Percentiles rank a stretch among this genome's conserved stretches.
These are phyloP conservation scores for Colletotrichum magnum DNA, from an alignment of 2,329 filamentous ascomycete species.

Conservation along the genomic window DNA sequence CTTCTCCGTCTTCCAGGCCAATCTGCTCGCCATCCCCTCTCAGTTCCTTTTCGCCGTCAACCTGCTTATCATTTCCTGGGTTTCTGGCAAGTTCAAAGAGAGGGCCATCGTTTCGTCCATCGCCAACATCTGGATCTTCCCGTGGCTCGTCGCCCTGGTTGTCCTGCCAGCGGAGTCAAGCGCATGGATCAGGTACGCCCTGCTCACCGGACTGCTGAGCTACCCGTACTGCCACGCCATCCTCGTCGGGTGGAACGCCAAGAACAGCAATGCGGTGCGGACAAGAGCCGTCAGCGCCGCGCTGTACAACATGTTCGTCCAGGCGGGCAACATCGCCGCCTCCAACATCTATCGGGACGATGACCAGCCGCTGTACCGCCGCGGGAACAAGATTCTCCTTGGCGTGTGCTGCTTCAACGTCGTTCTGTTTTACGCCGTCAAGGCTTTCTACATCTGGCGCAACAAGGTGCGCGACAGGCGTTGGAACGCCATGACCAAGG, in stretches of 20 bases:
- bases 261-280: conserved; percentile 64
- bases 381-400: conserved; percentile 65
- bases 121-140: conserved; percentile 65
- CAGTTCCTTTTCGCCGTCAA: conserved; percentile 62
- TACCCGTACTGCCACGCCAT: conserved; percentile 66
- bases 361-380: conserved; percentile 66
- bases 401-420: conserved; percentile 64
- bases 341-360: conserved; percentile 69
- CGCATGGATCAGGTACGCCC: conserved; percentile 59
- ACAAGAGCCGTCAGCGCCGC: conserved; percentile 63
- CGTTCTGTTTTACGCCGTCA: conserved; percentile 58
- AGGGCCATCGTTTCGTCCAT: conserved; percentile 60
- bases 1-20: conserved; percentile 61
- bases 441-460: conserved; percentile 62
- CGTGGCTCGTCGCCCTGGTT: conserved; percentile 61
- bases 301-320: conserved; percentile 64
- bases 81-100: conserved; percentile 60
- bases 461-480: conserved; percentile 59
- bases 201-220: conserved; percentile 55
- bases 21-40: conserved; percentile 61
- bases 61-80: conserved; percentile 60
- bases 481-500: conserved; percentile 60
- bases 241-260: conserved; percentile 62
- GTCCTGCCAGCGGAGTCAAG: conserved; percentile 52
- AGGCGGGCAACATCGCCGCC: conserved; percentile 58